Evolutionary conservation across 805 yeast genomes (phyloP).

Genomic region (Debaryomyces hansenii): DNA sequence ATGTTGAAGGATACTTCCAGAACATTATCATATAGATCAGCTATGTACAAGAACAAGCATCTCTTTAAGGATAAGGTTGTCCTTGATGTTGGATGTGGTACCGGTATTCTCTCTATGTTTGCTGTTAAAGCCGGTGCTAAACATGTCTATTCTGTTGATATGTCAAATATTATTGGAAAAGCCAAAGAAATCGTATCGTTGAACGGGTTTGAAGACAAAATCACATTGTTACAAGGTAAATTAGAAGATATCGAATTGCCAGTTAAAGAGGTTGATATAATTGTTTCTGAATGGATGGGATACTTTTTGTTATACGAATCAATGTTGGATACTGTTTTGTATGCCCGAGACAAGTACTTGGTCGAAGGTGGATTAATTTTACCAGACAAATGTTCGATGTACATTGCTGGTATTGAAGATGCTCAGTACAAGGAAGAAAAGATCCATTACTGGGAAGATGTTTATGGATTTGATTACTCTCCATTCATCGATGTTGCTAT

Average conservation of each 20-base stretch:
- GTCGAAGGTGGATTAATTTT: conserved; percentile 84
- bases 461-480: conserved; percentile 93
- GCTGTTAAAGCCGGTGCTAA: conserved; percentile 99
- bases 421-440: conserved; percentile 89
- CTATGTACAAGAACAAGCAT: conserved; percentile 86
- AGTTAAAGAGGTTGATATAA: conserved; percentile 86
- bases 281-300: conserved; percentile 99
- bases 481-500: conserved; percentile 86
- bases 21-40: conserved; percentile 87
- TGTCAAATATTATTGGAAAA: conserved; percentile 94
- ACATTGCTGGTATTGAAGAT: conserved; percentile 91
- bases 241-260: conserved; percentile 91
- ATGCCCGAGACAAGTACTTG: conserved; percentile 89
- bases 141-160: conserved; percentile 96
- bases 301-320: conserved; percentile 93
- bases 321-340: conserved; percentile 94
- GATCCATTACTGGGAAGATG: conserved; percentile 92
- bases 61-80: conserved; percentile 92
- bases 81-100: conserved; percentile 98
- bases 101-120: conserved; percentile 96
- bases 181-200: conserved; percentile 84
- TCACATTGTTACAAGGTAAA: conserved; percentile 88
- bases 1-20: conserved; percentile 96
- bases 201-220: conserved; percentile 83
- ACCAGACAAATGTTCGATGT: conserved; percentile 91